Conservation (phyloP, 768 basidiomycete genomes). For the Leccinum ochraceum region DNA sequence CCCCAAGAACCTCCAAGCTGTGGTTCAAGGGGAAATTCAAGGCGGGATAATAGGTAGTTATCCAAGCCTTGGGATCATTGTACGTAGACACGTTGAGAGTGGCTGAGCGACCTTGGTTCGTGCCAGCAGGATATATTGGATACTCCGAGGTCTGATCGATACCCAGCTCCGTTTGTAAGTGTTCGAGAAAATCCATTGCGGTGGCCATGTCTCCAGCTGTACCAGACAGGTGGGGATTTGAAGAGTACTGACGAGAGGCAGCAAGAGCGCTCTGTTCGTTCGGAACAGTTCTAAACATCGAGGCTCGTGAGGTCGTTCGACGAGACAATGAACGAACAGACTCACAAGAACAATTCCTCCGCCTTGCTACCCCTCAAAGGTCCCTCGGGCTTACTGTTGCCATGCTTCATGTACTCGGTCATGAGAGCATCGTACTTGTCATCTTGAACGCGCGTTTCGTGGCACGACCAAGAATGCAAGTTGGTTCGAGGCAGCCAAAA, state of each 20-base stretch:
- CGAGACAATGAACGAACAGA: no score
- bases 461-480: no score
- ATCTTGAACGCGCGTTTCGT: no score
- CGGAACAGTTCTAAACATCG: no score
- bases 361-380: no score
- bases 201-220: constrained; percentile 54
- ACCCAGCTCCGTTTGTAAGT: constrained; percentile 54
- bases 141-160: constrained; percentile 31
- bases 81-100: constrained; percentile 48
- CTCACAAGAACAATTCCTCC: no score
- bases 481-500: no score
- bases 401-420: no score
- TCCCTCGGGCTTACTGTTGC: no score
- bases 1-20: constrained; percentile 55
- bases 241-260: constrained; percentile 52
- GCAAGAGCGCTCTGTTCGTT: constrained; percentile 34
- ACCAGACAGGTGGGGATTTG: constrained; percentile 63
- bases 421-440: no score
- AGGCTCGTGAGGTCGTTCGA: no score
- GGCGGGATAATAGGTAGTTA: constrained; percentile 71
- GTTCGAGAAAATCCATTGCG: constrained; percentile 51
- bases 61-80: constrained; percentile 53
- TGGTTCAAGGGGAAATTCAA: constrained; percentile 66
- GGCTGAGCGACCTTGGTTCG: constrained; percentile 50
- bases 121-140: constrained; percentile 60